phyloP scores from a whole-genome alignment of 2,329 filamentous ascomycete genomes.

The Apiospora saccharicola region DNA sequence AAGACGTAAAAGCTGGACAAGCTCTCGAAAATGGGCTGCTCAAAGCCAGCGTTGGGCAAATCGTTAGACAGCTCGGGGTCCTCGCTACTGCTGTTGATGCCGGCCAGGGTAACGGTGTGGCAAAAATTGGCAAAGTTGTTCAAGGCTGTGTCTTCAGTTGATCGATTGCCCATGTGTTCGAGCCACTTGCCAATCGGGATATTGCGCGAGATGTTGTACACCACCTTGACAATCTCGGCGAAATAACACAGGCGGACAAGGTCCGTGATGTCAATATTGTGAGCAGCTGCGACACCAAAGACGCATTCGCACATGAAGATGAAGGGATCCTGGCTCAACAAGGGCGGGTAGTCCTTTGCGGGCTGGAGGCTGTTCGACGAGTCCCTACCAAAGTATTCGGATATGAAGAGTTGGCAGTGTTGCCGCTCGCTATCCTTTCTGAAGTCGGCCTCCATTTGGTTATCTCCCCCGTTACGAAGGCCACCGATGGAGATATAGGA shows the following conservation, averaged over 20 bases:
- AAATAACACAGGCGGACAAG: slow-evolving; percentile 87
- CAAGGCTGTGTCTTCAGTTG: slow-evolving; percentile 54
- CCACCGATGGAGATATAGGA: slow-evolving; percentile 84
- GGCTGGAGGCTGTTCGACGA: slow-evolving; percentile 49
- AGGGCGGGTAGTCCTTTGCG: slow-evolving; percentile 58
- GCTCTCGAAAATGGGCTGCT: slow-evolving; percentile 61
- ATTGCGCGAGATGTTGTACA: slow-evolving; percentile 65
- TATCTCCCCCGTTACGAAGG: slow-evolving; percentile 66
- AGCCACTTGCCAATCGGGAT: slow-evolving; percentile 60
- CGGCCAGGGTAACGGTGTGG: slow-evolving; percentile 53
- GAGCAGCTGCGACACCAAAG: slow-evolving; percentile 71
- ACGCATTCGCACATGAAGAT: slow-evolving; percentile 83
- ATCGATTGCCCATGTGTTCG: slow-evolving; percentile 51
- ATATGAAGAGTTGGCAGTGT: slow-evolving; percentile 77
- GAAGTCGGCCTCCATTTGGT: slow-evolving; percentile 72
- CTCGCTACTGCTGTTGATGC: slow-evolving; percentile 51
- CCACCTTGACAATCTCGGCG: slow-evolving; percentile 87
- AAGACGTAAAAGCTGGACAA: slow-evolving; percentile 64
- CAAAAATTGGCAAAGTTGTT: slow-evolving; percentile 65
- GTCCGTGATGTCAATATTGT: slow-evolving; percentile 78
- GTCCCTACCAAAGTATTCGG: slow-evolving; percentile 56
- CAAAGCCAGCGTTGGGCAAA: slow-evolving; percentile 56
- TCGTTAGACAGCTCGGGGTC: slow-evolving; percentile 43
- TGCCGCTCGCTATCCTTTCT: slow-evolving; percentile 73
- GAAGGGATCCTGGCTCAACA: slow-evolving; percentile 77